Evolutionary conservation across 176 grass and related monocot species (phyloP).

Genomic region (bread wheat (Triticum aestivum)): DNA sequence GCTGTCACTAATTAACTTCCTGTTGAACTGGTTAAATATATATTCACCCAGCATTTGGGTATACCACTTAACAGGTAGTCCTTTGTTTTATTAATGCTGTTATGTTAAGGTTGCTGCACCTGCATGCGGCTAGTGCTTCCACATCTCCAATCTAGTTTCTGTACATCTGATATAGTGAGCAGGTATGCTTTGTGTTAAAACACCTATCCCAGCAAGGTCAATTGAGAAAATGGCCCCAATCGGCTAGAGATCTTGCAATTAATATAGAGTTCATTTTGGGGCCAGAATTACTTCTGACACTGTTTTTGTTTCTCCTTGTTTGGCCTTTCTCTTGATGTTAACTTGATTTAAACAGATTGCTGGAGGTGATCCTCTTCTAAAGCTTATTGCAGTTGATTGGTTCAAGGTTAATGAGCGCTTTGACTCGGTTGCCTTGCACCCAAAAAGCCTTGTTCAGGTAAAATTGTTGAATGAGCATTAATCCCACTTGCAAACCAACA

Average conservation of each 20-base stretch:
- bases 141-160: conserved; percentile 20
- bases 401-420: conserved; percentile 76
- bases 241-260: neutral
- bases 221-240: neutral
- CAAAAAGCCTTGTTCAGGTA: conserved; percentile 94
- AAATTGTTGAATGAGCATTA: conserved; percentile 15
- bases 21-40: neutral
- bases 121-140: neutral
- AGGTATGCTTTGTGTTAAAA: conserved; percentile 2
- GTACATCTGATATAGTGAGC: conserved; percentile 1
- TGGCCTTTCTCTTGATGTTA: conserved; percentile 6
- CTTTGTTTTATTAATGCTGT: conserved; percentile 10
- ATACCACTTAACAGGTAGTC: neutral
- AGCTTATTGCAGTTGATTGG: conserved; percentile 93
- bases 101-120: neutral
- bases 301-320: conserved; percentile 14
- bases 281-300: conserved; percentile 17
- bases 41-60: conserved; percentile 12
- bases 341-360: conserved; percentile 58
- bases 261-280: neutral
- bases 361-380: conserved; percentile 88
- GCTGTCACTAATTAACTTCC: neutral
- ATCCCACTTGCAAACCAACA: neutral
- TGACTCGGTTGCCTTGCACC: conserved; percentile 83
- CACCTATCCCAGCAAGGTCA: neutral